Evolutionary conservation across 495 filamentous ascomycete species (phyloP).

Genomic region (Lophiotrema nucula): DNA sequence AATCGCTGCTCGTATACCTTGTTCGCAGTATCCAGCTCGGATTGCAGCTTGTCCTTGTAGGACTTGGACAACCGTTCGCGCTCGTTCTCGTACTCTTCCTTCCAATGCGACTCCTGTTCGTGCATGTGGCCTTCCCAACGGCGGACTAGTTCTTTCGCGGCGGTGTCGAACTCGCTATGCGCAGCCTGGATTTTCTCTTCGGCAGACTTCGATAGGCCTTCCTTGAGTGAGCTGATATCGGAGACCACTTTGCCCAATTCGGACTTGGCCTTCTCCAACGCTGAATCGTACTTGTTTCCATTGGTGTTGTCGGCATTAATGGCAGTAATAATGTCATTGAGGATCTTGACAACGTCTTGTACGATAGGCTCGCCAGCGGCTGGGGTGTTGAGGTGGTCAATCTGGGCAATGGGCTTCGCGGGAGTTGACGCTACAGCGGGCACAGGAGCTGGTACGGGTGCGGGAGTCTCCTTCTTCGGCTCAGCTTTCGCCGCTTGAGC

Average conservation of each 20-base stretch:
- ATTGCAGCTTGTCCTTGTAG: constrained; percentile 76
- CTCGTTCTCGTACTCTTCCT: constrained; percentile 85
- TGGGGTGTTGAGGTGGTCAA: constrained; percentile 70
- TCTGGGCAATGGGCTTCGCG: constrained; percentile 54
- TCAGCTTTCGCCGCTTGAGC: constrained; percentile 16
- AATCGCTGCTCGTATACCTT: constrained; percentile 75
- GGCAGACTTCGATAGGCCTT: constrained; percentile 63
- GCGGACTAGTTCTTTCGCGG: constrained; percentile 71
- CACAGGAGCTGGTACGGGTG: constrained; percentile 17
- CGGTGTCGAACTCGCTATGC: constrained; percentile 74
- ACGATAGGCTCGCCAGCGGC: constrained; percentile 81
- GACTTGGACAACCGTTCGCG: constrained; percentile 68
- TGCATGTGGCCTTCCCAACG: constrained; percentile 69
- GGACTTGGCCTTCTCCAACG: constrained; percentile 77
- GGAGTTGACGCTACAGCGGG: constrained; percentile 30
- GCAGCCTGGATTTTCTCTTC: constrained; percentile 69
- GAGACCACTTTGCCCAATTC: constrained; percentile 73
- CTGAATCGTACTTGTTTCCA: constrained; percentile 66
- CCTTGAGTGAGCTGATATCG: constrained; percentile 71
- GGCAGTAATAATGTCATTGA: constrained; percentile 92
- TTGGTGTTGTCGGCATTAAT: constrained; percentile 75
- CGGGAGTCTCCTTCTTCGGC: constrained; percentile 27
- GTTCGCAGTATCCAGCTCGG: constrained; percentile 70
- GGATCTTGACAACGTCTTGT: constrained; percentile 88
- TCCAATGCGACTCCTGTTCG: constrained; percentile 73